Evolutionary conservation across 2,329 filamentous ascomycete species (phyloP), one percentile per base, ranked within the genome.

Genomic region (Neofusicoccum kwambonambiense): DNA sequence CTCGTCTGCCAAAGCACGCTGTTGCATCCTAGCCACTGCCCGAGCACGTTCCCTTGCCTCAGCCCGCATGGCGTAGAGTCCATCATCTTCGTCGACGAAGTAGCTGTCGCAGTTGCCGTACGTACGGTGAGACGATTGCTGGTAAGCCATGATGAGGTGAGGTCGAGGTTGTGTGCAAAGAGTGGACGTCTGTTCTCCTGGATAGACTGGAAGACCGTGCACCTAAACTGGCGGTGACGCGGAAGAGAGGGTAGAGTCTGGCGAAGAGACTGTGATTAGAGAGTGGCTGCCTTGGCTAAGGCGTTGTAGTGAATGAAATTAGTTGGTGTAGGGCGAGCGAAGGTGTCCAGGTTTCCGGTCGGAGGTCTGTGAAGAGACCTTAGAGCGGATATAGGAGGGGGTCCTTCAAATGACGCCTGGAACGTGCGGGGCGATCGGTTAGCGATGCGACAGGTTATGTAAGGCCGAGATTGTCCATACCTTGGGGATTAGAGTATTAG

Each of bases 1-100:
- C 76, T 98, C 92, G 75, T 93, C 91, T 67, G 90, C 93, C 71
- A 98, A 90, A 70, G 90, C 89, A 75, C 94, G 91, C 79, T 97
- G 94, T 73, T 89, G 88, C 80, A 94, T 88, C 74, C 90, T 88
- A 66, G 91, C 90, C 71, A 95, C 82, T 74, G 92, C 86, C 78
- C 90, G 92, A 70, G 89, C 87, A 67, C 91, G 89, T 72, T 95
- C 90, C 74, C 90, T 88, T 67, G 89, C 83, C 68, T 88, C 89
- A 70, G 91, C 85, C 68, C 87, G 87, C 70, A 78, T 74, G 51
- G 80, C 80, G 80, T 79, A 82, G 62, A 82, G 67, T 54, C 80
- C 82, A 58, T 85, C 82, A 66, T 87, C 83, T 67, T 84, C 79
- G 71, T 90, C 88, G 64, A 89, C 86, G 72, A 90, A 90, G 78